Evolutionary conservation across 1,284 basidiomycete genomes (phyloP), one percentile per base, ranked within the genome.

Genomic region (Ustilago cynodontis): DNA sequence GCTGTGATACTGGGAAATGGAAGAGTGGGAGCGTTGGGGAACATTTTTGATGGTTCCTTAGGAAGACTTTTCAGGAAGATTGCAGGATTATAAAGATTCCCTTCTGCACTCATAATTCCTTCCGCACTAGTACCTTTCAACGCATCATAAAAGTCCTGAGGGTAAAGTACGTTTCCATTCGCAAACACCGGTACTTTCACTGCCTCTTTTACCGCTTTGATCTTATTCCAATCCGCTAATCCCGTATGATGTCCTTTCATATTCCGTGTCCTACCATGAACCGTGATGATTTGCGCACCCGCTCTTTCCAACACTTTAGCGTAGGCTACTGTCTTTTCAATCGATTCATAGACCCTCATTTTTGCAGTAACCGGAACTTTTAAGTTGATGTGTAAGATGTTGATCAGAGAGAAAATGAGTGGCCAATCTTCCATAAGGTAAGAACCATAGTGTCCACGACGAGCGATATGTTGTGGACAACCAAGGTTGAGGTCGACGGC

Each of bases 371-470:
- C 94, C 0, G 97, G 96, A 13, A 98, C 88, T 0, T 90, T 89
- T 3, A 98, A 90, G 80, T 96, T 92, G 59, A 89, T 86, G 86
- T 98, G 95, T 55, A 81, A 70, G 4, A 50, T 79, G 59, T 84
- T 82, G 73, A 85, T 83, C 28, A 86, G 59, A 2, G 24, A 11
- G 26, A 84, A 85, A 53, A 86, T 83, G 55, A 97, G 86, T 11
- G 93, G 91, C 95, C 95, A 98, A 60, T 98, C 94, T 71, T 98
- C 95, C 88, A 95, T 93, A 52, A 99, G 86, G 87, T 93, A 98
- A 1, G 92, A 90, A 0, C 96, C 96, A 78, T 98, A 99, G 65
- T 90, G 90, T 0, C 96, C 96, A 45, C 91, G 88, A 71, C 90
- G 90, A 0, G 96, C 96, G 71, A 99, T 98, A 61, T 96, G 94